phyloP scores from a whole-genome alignment of 768 basidiomycete genomes.

The Lentinula raphanica region DNA sequence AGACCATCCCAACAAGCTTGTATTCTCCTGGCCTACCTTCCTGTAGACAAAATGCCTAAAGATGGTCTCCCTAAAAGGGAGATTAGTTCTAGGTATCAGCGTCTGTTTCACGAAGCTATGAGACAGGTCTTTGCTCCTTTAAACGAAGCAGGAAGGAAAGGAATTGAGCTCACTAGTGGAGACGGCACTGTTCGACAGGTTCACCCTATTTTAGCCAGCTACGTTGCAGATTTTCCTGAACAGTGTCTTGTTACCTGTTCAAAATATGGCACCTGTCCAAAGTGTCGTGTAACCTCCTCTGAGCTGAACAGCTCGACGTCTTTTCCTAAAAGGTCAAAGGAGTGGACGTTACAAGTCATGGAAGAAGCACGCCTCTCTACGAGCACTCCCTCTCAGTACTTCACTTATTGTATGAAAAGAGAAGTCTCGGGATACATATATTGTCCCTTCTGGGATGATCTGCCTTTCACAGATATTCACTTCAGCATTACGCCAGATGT shows the following conservation, averaged over 20 bases:
- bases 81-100: too few relatives aligned
- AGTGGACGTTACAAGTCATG: neutral
- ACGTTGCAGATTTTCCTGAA: neutral
- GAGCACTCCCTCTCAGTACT: neutral
- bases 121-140: neutral
- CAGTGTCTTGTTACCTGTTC: neutral
- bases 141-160: neutral
- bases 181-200: conserved; percentile 4
- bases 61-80: too few relatives aligned
- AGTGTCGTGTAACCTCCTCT: neutral
- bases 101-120: neutral
- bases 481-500: too few relatives aligned
- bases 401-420: too few relatives aligned
- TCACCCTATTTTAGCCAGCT: too few relatives aligned
- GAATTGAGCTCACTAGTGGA: conserved; percentile 6
- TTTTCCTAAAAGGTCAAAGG: neutral
- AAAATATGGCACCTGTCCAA: neutral
- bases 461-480: conserved; percentile 32
- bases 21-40: too few relatives aligned
- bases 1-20: too few relatives aligned
- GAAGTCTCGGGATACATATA: neutral
- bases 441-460: conserved; percentile 36
- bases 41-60: too few relatives aligned
- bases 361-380: neutral
- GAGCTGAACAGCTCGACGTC: neutral